These are phyloP conservation scores for Phoenix dactylifera DNA, from an alignment of 176 grass and related monocot genomes.

Conservation along the genomic window DNA sequence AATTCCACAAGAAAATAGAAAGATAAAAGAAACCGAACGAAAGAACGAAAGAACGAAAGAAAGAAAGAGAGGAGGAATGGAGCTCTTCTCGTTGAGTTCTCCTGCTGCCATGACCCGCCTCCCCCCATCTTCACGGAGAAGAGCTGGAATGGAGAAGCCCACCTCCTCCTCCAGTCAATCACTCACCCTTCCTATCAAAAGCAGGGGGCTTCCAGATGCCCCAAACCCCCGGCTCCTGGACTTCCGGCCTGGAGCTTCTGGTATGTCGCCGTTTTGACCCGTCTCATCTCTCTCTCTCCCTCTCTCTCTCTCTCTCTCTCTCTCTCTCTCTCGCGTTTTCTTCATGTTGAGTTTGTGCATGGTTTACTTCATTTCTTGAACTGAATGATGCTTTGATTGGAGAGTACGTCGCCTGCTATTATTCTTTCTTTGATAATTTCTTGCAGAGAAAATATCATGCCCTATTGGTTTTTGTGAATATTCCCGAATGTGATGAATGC, in stretches of 20 bases:
- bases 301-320: not conserved
- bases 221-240: not conserved
- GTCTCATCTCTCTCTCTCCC: not conserved
- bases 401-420: too few relatives aligned
- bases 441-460: too few relatives aligned
- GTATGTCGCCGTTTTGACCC: not conserved
- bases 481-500: too few relatives aligned
- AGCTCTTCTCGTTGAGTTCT: not conserved
- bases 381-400: too few relatives aligned
- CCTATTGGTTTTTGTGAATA: too few relatives aligned
- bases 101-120: not conserved
- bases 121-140: not conserved
- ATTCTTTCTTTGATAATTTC: too few relatives aligned
- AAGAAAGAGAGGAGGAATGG: not conserved
- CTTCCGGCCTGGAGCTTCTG: slow-evolving; percentile 1
- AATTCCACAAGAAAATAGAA: not conserved
- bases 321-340: not conserved
- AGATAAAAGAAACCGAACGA: not conserved
- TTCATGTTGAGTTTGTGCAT: not conserved
- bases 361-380: not conserved
- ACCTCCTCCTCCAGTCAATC: not conserved
- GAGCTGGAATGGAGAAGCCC: not conserved
- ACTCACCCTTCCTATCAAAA: not conserved
- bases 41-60: not conserved
- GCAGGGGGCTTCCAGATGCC: not conserved